These are phyloP conservation scores for Fabrea salina DNA, from an alignment of 169 alveolate species.

Conservation along the genomic window DNA sequence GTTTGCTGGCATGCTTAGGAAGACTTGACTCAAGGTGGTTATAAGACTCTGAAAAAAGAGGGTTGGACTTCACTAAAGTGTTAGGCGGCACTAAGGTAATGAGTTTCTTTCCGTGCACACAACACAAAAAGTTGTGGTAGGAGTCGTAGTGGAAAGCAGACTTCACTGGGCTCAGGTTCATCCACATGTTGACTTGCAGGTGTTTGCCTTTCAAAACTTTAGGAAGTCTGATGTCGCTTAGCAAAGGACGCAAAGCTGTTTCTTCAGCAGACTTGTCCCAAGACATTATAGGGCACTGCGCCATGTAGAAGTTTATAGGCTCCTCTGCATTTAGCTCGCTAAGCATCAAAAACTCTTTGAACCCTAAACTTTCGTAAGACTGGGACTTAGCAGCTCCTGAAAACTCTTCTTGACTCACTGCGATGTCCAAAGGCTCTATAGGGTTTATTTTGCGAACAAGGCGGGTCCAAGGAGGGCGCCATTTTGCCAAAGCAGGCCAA, in stretches of 20 bases:
- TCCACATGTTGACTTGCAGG: neutral
- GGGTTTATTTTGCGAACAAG: neutral
- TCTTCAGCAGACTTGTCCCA: neutral
- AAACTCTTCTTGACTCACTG: neutral
- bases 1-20: neutral
- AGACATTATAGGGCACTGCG: neutral
- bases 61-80: neutral
- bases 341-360: neutral
- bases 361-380: neutral
- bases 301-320: neutral
- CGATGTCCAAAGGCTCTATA: neutral
- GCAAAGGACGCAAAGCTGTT: neutral
- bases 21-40: neutral
- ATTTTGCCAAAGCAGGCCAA: neutral
- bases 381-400: neutral
- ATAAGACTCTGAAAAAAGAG: neutral
- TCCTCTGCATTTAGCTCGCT: neutral
- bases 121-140: neutral
- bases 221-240: neutral
- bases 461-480: conserved; percentile 4
- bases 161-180: neutral
- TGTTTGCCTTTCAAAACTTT: neutral
- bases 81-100: neutral
- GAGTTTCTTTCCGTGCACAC: neutral
- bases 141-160: conserved; percentile 14